Evolutionary conservation across 1,284 basidiomycete genomes (phyloP).

Genomic region (Leccinum pallidistipes): DNA sequence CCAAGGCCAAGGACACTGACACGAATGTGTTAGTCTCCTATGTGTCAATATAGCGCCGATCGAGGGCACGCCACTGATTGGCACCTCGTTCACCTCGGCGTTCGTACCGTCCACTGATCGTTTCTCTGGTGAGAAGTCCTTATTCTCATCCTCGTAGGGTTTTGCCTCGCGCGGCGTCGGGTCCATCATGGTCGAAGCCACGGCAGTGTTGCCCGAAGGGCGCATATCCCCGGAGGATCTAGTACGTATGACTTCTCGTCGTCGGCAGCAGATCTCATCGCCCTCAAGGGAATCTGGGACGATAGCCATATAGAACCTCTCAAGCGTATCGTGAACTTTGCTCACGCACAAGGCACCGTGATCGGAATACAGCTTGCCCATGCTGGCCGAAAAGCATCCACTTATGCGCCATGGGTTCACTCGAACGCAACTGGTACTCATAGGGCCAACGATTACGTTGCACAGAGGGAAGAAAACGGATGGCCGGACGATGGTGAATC

Average conservation of each 20-base stretch:
- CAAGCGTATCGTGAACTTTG: constrained; percentile 57
- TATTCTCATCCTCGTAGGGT: constrained; percentile 38
- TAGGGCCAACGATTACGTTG: constrained; percentile 22
- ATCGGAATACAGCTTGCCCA: constrained; percentile 66
- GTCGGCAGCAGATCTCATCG: constrained; percentile 6
- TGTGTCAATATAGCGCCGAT: constrained; percentile 78
- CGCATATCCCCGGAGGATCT: constrained; percentile 70
- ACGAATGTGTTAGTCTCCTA: constrained; percentile 53
- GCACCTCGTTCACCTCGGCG: constrained; percentile 77
- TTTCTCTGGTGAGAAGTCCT: background rate
- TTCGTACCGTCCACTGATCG: constrained; percentile 30
- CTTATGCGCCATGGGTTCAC: constrained; percentile 47
- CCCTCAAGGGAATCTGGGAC: constrained; percentile 59
- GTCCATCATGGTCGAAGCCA: constrained; percentile 68
- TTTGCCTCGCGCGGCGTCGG: constrained; percentile 62
- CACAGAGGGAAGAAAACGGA: constrained; percentile 47
- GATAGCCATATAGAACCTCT: constrained; percentile 56
- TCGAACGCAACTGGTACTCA: constrained; percentile 29
- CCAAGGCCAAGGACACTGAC: background rate
- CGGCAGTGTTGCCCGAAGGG: constrained; percentile 74
- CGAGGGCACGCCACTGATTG: constrained; percentile 74
- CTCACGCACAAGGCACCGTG: constrained; percentile 47
- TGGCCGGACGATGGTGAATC: constrained; percentile 54
- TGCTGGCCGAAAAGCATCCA: constrained; percentile 61
- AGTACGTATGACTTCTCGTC: constrained; percentile 28